Conservation (phyloP, 2,329 filamentous ascomycete genomes). For the Claviceps spartinae region DNA sequence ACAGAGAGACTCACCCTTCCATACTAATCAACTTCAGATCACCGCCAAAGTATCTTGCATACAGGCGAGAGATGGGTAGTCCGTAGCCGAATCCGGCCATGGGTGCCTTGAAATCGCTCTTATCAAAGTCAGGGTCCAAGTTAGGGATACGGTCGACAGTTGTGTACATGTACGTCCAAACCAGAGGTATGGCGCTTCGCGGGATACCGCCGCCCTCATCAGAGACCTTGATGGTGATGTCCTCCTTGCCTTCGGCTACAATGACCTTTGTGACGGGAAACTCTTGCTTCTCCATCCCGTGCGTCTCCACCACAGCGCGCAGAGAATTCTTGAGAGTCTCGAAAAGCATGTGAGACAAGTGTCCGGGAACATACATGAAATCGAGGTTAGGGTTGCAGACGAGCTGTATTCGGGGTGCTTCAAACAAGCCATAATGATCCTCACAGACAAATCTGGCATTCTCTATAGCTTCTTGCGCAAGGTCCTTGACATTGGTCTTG, state of each 20-base stretch:
- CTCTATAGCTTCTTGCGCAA: constrained; percentile 94
- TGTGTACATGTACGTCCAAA: constrained; percentile 99
- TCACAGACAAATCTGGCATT: constrained; percentile 99
- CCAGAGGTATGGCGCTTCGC: constrained; percentile 79
- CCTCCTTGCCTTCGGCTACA: constrained; percentile 92
- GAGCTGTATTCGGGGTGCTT: constrained; percentile 90
- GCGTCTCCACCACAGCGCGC: constrained; percentile 87
- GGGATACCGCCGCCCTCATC: constrained; percentile 96
- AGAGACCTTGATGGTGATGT: constrained; percentile 96
- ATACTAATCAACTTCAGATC: constrained; percentile 97
- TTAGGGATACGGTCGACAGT: constrained; percentile 93
- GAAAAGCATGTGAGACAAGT: constrained; percentile 98
- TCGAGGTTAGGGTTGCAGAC: constrained; percentile 88
- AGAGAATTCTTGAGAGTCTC: constrained; percentile 98
- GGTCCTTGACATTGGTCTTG: constrained; percentile 88
- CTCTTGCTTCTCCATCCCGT: constrained; percentile 88
- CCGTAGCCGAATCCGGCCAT: constrained; percentile 99
- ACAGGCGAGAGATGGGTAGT: constrained; percentile 81
- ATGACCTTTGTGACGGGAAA: constrained; percentile 97
- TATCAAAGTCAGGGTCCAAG: constrained; percentile 93
- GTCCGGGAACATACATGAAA: constrained; percentile 99
- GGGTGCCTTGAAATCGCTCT: constrained; percentile 97
- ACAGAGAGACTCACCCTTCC: constrained; percentile 64
- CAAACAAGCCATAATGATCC: constrained; percentile 94
- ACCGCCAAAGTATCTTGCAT: constrained; percentile 93